phyloP scores from a whole-genome alignment of 148 eudicot genomes.

The Mesembryanthemum crystallinum region DNA sequence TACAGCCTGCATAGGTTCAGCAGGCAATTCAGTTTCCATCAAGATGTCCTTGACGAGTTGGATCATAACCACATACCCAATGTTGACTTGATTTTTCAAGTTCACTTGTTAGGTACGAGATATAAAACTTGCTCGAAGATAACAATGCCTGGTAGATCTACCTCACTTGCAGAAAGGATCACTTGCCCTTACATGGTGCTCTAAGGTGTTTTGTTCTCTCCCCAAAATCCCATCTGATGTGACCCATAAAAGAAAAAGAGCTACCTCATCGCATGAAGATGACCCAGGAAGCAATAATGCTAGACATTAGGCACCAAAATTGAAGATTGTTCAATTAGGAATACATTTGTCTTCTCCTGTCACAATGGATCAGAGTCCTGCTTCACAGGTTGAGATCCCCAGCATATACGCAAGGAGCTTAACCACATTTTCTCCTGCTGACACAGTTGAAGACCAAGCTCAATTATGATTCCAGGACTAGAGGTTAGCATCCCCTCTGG shows the following conservation, averaged over 20 bases:
- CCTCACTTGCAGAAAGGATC: background rate
- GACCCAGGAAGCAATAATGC: too few relatives aligned
- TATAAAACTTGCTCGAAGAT: too few relatives aligned
- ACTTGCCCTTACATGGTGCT: background rate
- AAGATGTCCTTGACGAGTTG: background rate
- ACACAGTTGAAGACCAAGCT: too few relatives aligned
- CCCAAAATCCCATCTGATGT: background rate
- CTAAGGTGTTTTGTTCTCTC: background rate
- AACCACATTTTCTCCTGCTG: too few relatives aligned
- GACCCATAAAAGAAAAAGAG: background rate
- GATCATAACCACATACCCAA: background rate
- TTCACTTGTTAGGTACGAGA: too few relatives aligned
- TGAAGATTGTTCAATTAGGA: background rate
- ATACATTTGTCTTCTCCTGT: background rate
- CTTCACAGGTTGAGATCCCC: background rate
- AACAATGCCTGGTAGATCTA: too few relatives aligned
- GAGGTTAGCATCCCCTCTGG: too few relatives aligned
- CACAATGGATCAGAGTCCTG: background rate
- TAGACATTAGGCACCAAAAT: background rate
- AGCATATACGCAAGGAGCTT: too few relatives aligned
- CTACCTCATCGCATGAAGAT: background rate
- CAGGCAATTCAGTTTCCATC: background rate
- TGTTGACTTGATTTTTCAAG: background rate
- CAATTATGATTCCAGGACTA: too few relatives aligned
- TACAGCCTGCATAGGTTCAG: background rate